Evolutionary conservation across 768 basidiomycete genomes (phyloP).

Genomic region (Mycena polygramma): DNA sequence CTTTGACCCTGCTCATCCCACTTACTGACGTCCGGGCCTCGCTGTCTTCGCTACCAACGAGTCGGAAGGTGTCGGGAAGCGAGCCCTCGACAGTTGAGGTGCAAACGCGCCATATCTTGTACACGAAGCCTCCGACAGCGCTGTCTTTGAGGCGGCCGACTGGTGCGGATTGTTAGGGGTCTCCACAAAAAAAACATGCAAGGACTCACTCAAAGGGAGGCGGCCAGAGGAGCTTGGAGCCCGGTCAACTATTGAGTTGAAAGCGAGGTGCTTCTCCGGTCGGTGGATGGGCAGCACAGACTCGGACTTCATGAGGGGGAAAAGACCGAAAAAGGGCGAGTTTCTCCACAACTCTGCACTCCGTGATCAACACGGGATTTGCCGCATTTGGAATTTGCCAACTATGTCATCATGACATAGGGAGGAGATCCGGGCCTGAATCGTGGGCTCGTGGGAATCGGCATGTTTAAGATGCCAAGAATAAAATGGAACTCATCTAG

Average conservation of each 20-base stretch:
- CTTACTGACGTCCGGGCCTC: slow-evolving; percentile 32
- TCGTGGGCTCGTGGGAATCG: too few species aligned
- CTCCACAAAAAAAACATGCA: neutral
- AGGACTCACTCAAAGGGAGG: slow-evolving; percentile 25
- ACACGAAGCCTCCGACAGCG: neutral
- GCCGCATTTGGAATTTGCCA: too few species aligned
- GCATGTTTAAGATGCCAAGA: too few species aligned
- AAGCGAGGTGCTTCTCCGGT: slow-evolving; percentile 32
- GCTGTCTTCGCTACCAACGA: slow-evolving; percentile 40
- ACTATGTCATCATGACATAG: too few species aligned
- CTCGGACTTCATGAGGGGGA: slow-evolving; percentile 14
- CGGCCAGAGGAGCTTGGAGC: slow-evolving; percentile 13
- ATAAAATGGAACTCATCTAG: too few species aligned
- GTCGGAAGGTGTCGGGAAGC: slow-evolving; percentile 38
- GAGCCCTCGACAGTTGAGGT: slow-evolving; percentile 36
- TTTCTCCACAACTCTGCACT: too few species aligned
- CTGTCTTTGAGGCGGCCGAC: slow-evolving; percentile 28
- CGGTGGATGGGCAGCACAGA: slow-evolving; percentile 35
- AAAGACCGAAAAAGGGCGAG: too few species aligned
- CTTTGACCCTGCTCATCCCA: slow-evolving; percentile 16
- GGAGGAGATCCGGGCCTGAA: too few species aligned
- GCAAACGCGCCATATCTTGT: slow-evolving; percentile 36
- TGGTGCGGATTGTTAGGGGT: neutral
- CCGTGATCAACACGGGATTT: too few species aligned
- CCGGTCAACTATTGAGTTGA: slow-evolving; percentile 32